These are phyloP conservation scores for Sphagnum tenellum DNA, from an alignment of 225 moss, liverwort and hornwort species.

Conservation along the genomic window DNA sequence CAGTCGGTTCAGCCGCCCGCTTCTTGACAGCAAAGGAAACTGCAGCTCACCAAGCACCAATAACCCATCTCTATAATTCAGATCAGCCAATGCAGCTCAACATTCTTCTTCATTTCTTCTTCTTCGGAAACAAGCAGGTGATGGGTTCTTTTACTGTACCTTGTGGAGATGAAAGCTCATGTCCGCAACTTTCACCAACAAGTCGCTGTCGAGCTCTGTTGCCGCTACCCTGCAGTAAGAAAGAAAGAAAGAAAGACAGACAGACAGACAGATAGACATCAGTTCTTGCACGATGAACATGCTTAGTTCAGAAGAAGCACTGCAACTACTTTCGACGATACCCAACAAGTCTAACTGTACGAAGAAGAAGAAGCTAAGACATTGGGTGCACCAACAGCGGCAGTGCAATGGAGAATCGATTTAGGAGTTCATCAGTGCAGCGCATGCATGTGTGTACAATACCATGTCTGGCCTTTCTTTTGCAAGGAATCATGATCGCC, in stretches of 20 bases:
- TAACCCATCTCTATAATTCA: neutral
- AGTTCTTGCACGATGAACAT: too few species aligned
- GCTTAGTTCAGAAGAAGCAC: too few species aligned
- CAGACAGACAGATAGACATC: too few species aligned
- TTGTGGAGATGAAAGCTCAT: conserved; percentile 93
- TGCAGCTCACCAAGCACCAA: conserved; percentile 27
- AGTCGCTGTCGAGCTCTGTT: conserved; percentile 62
- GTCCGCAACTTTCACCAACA: conserved; percentile 73
- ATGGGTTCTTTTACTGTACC: conserved; percentile 19
- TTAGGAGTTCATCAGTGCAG: too few species aligned
- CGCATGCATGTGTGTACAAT: neutral
- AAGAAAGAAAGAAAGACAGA: too few species aligned
- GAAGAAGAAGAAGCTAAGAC: too few species aligned
- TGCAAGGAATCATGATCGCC: conserved; percentile 2
- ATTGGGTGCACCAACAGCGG: too few species aligned
- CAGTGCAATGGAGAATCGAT: too few species aligned
- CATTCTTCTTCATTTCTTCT: conserved; percentile 5
- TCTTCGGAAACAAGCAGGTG: too few species aligned
- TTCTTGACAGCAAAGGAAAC: conserved; percentile 49
- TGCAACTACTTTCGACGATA: too few species aligned
- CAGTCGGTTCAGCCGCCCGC: conserved; percentile 61
- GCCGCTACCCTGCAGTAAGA: conserved; percentile 40
- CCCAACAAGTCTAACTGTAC: too few species aligned
- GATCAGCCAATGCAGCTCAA: conserved; percentile 84
- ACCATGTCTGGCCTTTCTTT: conserved; percentile 46